Conservation (phyloP, 306 rosid species). For the Fragaria ananassa region DNA sequence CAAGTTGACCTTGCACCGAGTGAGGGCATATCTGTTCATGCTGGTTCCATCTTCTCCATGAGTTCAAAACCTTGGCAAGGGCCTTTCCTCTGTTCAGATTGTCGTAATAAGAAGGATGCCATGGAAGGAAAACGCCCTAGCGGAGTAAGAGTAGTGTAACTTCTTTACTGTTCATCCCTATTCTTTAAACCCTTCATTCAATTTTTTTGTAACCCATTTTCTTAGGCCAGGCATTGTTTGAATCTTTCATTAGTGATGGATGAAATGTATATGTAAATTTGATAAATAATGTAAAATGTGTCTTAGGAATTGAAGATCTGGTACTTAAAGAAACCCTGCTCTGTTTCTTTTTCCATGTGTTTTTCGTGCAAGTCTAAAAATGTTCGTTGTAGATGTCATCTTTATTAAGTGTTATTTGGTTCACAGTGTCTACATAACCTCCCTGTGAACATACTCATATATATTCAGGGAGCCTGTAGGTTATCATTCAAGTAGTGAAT, state of each 20-base stretch:
- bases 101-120: slow-evolving; percentile 92
- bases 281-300: slow-evolving; percentile 32
- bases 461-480: too few relatives aligned
- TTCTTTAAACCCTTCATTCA: slow-evolving; percentile 29
- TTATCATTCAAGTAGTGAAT: too few relatives aligned
- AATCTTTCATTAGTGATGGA: slow-evolving; percentile 43
- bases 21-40: slow-evolving; percentile 90
- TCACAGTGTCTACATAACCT: neutral
- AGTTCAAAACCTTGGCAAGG: slow-evolving; percentile 97
- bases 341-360: neutral
- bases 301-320: slow-evolving; percentile 26
- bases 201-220: slow-evolving; percentile 29
- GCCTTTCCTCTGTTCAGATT: slow-evolving; percentile 81
- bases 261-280: slow-evolving; percentile 40
- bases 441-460: neutral
- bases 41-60: slow-evolving; percentile 86
- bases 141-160: slow-evolving; percentile 72
- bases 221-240: slow-evolving; percentile 50
- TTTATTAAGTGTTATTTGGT: neutral
- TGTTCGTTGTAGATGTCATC: neutral
- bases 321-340: slow-evolving; percentile 9
- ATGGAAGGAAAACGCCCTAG: slow-evolving; percentile 98
- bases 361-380: neutral
- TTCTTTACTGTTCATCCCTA: slow-evolving; percentile 8
- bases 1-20: slow-evolving; percentile 90